Evolutionary conservation across 140 eudicot genomes (phyloP), one percentile per base, ranked within the genome.

Genomic region (Ambrosia hybrid): DNA sequence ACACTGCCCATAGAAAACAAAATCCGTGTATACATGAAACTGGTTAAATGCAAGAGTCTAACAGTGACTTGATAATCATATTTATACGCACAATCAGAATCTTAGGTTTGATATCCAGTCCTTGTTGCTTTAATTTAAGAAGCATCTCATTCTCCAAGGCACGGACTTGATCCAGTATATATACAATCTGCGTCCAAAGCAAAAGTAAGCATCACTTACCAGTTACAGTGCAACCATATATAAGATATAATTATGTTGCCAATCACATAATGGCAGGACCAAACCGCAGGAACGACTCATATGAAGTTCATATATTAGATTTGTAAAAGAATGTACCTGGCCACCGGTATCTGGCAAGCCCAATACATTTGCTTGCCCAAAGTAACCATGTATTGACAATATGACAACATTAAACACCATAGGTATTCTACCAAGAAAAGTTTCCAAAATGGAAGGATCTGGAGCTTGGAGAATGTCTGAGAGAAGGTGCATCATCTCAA

Each of bases 321-420:
- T 48, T 72, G 58, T 17, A 43, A 65, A 55, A 33, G 39, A 71
- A 63, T 51, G 72, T 79, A 95, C 99, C 99, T 95, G 97, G 56
- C 99, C 97, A 66, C 97, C 97, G 37, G 99, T 91, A 73, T 95
- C 99, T 0, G 99, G 99, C 91, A 95, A 83, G 68, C 99, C 99
- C 64, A 95, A 76, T 52, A 95, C 99, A 86, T 95, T 91, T 70
- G 97, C 96, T 79, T 95, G 99, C 65, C 97, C 97, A 75, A 95
- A 95, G 83, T 86, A 95, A 43, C 99, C 99, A 79, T 95, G 99
- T 52, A 79, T 39, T 5, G 99, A 95, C 65, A 95, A 80, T 72
- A 95, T 95, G 78, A 86, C 99, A 58, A 95, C 97, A 64, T 95
- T 85, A 77, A 95, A 95, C 55, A 95, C 95, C 96, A 95, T 91